These are phyloP conservation scores for Trichoderma sp. DNA, from an alignment of 2,329 filamentous ascomycete genomes.

Conservation along the genomic window DNA sequence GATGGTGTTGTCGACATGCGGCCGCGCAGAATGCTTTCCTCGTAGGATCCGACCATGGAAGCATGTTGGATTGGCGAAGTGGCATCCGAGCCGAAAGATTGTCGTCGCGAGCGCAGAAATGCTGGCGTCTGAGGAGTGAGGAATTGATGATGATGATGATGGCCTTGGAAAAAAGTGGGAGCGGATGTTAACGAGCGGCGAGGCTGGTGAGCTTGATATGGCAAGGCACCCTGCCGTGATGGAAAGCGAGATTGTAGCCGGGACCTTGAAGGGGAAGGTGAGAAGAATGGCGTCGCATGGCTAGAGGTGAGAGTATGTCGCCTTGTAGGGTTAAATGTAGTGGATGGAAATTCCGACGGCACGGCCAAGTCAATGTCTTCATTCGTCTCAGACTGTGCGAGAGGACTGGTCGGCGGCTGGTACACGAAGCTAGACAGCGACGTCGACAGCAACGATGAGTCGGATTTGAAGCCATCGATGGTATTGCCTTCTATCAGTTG, in stretches of 20 bases:
- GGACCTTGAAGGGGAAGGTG: conserved; percentile 40
- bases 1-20: conserved; percentile 97
- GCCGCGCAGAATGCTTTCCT: conserved; percentile 92
- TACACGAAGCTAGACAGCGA: conserved; percentile 80
- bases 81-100: conserved; percentile 70
- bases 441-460: conserved; percentile 65
- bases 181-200: conserved; percentile 71
- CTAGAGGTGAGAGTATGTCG: conserved; percentile 74
- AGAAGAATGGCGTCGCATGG: conserved; percentile 47
- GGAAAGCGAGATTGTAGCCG: conserved; percentile 31
- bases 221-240: conserved; percentile 58
- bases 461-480: conserved; percentile 44
- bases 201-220: conserved; percentile 78
- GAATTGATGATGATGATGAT: conserved; percentile 41
- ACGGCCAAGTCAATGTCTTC: conserved; percentile 66
- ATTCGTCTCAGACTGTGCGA: conserved; percentile 86
- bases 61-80: conserved; percentile 80
- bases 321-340: conserved; percentile 46
- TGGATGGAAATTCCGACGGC: conserved; percentile 48
- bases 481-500: conserved; percentile 35
- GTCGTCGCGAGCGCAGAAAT: conserved; percentile 58
- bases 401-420: conserved; percentile 85
- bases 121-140: conserved; percentile 50
- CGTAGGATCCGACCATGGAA: conserved; percentile 96
- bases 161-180: conserved; percentile 42